Percentiles rank a stretch among this genome's conserved stretches.
These are phyloP conservation scores for Phytophthora europaea DNA, from an alignment of 352 stramenopile species.

Conservation along the genomic window DNA sequence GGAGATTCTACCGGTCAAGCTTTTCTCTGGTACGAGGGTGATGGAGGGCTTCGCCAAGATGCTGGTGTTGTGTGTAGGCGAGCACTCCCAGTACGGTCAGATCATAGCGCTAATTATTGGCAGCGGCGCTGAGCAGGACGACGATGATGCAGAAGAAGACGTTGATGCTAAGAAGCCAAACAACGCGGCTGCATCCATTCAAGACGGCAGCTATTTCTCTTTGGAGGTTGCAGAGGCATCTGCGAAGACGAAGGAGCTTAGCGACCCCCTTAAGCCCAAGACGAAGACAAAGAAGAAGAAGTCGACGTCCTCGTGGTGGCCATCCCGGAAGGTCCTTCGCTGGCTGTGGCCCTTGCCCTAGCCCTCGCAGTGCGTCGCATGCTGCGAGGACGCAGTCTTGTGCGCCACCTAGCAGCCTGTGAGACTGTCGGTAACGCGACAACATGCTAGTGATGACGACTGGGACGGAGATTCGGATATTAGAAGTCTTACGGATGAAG, in stretches of 20 bases:
- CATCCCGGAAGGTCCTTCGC: slow-evolving; percentile 92
- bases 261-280: slow-evolving; percentile 7
- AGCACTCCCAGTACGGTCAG: slow-evolving; percentile 89
- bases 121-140: slow-evolving; percentile 15
- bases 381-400: slow-evolving; percentile 97
- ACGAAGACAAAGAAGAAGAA: slow-evolving; percentile 19
- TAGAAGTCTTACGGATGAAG: no score
- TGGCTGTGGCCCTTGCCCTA: slow-evolving; percentile 92
- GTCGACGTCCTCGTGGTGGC: slow-evolving; percentile 64
- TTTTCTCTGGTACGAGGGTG: slow-evolving; percentile 93
- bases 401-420: slow-evolving; percentile 96
- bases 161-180: slow-evolving; percentile 30
- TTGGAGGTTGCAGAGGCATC: slow-evolving; percentile 21
- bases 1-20: slow-evolving; percentile 9
- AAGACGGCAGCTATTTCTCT: slow-evolving; percentile 49
- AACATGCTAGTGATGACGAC: no score
- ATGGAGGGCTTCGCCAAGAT: slow-evolving; percentile 90
- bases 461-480: no score
- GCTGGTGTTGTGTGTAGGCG: slow-evolving; percentile 93
- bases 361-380: slow-evolving; percentile 95
- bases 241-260: slow-evolving; percentile 4
- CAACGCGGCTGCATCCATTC: slow-evolving; percentile 9
- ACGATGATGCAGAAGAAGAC: background rate
- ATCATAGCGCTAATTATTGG: slow-evolving; percentile 83
- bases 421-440: slow-evolving; percentile 98